Evolutionary conservation across 1,284 basidiomycete species (phyloP), one percentile per base, ranked within the genome.

Genomic region (Jaminaea rosea): DNA sequence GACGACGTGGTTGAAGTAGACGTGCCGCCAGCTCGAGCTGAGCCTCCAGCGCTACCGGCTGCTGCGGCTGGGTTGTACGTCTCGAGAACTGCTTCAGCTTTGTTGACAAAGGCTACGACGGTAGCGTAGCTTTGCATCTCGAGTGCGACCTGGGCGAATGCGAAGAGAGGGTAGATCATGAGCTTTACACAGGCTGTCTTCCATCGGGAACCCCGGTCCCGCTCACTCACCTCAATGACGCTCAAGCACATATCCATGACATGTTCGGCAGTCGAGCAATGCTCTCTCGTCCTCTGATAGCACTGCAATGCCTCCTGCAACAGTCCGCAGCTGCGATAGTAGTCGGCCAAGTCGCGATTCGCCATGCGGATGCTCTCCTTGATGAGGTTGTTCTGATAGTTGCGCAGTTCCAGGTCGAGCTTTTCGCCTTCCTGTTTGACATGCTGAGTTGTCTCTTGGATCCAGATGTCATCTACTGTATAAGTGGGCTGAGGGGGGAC

Each of bases 331-430:
- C 80, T 75, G 44, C 83, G 82, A 73, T 83, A 83, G 72, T 84
- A 84, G 54, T 85, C 80, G 24, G 84, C 89, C 10, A 92, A 78
- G 65, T 92, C 88, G 46, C 87, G 79, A 75, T 92, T 83, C 0
- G 82, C 87, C 85, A 91, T 88, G 84, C 89, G 79, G 63, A 90
- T 88, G 78, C 87, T 89, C 78, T 93, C 90, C 75, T 90, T 91
- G 77, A 92, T 90, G 81, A 90, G 84, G 70, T 90, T 92, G 66
- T 86, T 88, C 55, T 83, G 80, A 68, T 91, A 91, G 13, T 85
- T 86, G 80, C 88, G 89, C 69, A 93, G 78, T 74, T 92, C 89
- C 9, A 87, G 83, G 74, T 90, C 87, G 47, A 92, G 77, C 74
- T 84, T 87, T 26, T 81, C 81, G 51, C 79, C 78, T 66, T 88